Conservation (phyloP, 2,329 filamentous ascomycete genomes). For the Fusarium sp. region DNA sequence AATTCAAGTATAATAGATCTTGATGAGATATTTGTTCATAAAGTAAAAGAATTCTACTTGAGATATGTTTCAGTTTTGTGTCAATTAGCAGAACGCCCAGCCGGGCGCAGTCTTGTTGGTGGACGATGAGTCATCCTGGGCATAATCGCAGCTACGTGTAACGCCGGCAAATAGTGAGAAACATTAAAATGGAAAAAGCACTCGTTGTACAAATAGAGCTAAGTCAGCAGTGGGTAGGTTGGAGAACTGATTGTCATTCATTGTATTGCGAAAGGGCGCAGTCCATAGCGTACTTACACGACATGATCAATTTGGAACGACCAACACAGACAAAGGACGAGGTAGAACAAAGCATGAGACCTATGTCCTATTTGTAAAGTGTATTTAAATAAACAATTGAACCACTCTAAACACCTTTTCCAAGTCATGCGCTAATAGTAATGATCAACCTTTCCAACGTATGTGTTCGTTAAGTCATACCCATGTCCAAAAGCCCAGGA, state of each 20-base stretch:
- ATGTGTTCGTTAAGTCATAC: slow-evolving; percentile 28
- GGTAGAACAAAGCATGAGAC: not conserved
- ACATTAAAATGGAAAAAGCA: slow-evolving; percentile 8
- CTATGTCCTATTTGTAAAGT: not conserved
- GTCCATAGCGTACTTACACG: not conserved
- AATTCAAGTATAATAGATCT: not conserved
- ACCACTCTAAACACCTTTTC: slow-evolving; percentile 9
- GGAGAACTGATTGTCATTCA: not conserved
- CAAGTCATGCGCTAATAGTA: slow-evolving; percentile 12
- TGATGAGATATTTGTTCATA: too few species aligned
- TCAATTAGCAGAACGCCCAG: slow-evolving; percentile 6
- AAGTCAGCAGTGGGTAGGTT: not conserved
- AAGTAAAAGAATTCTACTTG: not conserved
- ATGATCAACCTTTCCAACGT: slow-evolving; percentile 8
- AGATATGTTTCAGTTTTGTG: slow-evolving; percentile 10
- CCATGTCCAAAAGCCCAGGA: not conserved
- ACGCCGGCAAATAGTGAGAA: not conserved
- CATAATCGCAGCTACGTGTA: not conserved
- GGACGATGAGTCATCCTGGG: slow-evolving; percentile 30
- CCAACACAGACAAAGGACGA: not conserved
- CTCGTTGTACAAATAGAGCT: not conserved
- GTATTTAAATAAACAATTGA: slow-evolving; percentile 1
- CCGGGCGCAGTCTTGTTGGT: slow-evolving; percentile 11
- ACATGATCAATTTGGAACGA: not conserved
- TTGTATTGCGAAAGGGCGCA: not conserved